Conservation (phyloP, 2,329 filamentous ascomycete species). For the Hypoxylon sp. region DNA sequence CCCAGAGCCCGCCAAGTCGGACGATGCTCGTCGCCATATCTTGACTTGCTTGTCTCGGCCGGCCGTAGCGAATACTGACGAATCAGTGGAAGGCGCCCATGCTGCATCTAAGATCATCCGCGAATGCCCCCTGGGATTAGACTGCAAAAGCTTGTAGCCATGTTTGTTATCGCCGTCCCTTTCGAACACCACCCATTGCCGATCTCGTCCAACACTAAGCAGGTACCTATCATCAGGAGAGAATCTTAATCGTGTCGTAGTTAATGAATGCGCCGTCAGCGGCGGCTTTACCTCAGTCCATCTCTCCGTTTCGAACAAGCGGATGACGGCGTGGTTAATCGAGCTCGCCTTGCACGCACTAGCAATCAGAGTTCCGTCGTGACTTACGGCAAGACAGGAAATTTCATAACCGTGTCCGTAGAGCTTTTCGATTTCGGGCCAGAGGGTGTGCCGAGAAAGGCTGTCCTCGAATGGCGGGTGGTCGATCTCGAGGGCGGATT, state of each 20-base stretch:
- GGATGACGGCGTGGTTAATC: slow-evolving; percentile 92
- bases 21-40: slow-evolving; percentile 68
- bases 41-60: slow-evolving; percentile 90
- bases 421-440: slow-evolving; percentile 96
- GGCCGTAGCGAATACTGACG: slow-evolving; percentile 82
- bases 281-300: slow-evolving; percentile 92
- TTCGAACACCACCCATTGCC: slow-evolving; percentile 89
- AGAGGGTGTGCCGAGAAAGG: slow-evolving; percentile 89
- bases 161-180: slow-evolving; percentile 54
- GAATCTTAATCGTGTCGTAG: slow-evolving; percentile 86
- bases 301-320: slow-evolving; percentile 85
- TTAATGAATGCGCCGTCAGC: slow-evolving; percentile 87
- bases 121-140: slow-evolving; percentile 87
- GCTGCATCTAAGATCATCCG: slow-evolving; percentile 92
- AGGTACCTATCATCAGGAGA: slow-evolving; percentile 80
- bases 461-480: slow-evolving; percentile 92
- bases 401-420: slow-evolving; percentile 99
- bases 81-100: slow-evolving; percentile 76
- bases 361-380: slow-evolving; percentile 82
- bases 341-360: slow-evolving; percentile 95
- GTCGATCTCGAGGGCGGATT: slow-evolving; percentile 74
- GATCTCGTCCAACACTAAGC: slow-evolving; percentile 90
- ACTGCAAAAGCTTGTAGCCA: slow-evolving; percentile 71
- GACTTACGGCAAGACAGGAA: slow-evolving; percentile 83
- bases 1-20: slow-evolving; percentile 44